Percentiles rank a stretch among this genome's conserved stretches.
phyloP scores from a whole-genome alignment of 352 stramenopile species.

The Ophiocytium majus region DNA sequence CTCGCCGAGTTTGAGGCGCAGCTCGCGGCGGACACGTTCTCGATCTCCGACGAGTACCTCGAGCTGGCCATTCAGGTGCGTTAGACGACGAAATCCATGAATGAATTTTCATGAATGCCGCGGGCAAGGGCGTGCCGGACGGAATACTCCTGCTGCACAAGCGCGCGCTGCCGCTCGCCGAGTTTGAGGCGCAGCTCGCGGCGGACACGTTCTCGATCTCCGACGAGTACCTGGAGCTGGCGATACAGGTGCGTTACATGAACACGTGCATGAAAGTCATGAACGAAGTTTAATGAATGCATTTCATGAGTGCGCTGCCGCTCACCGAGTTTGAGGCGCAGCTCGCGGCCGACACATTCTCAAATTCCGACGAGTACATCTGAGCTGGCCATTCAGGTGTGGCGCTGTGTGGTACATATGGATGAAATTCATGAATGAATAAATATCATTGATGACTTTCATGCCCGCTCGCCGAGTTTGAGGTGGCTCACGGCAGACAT shows the following conservation, averaged over 20 bases:
- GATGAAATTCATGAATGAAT: too few species aligned
- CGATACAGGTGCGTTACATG: slow-evolving; percentile 16
- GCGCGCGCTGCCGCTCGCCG: background rate
- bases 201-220: slow-evolving; percentile 34
- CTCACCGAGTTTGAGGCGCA: slow-evolving; percentile 25
- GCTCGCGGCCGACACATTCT: slow-evolving; percentile 36
- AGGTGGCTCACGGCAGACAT: too few species aligned
- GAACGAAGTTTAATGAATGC: too few species aligned
- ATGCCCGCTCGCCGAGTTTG: too few species aligned
- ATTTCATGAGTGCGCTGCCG: too few species aligned
- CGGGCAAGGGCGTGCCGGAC: background rate
- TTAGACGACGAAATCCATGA: too few species aligned
- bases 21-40: slow-evolving; percentile 36
- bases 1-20: slow-evolving; percentile 31
- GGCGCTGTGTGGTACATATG: too few species aligned
- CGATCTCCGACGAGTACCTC: slow-evolving; percentile 55
- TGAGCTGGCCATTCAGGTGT: slow-evolving; percentile 41
- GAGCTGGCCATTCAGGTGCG: slow-evolving; percentile 44
- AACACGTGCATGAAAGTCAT: too few species aligned
- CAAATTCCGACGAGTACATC: slow-evolving; percentile 54
- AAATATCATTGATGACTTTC: too few species aligned
- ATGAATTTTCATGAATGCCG: background rate
- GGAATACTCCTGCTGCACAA: background rate
- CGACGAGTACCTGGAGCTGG: slow-evolving; percentile 58
- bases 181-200: slow-evolving; percentile 39